Conservation (phyloP, 805 yeast species). For the Saturnispora diversa region DNA sequence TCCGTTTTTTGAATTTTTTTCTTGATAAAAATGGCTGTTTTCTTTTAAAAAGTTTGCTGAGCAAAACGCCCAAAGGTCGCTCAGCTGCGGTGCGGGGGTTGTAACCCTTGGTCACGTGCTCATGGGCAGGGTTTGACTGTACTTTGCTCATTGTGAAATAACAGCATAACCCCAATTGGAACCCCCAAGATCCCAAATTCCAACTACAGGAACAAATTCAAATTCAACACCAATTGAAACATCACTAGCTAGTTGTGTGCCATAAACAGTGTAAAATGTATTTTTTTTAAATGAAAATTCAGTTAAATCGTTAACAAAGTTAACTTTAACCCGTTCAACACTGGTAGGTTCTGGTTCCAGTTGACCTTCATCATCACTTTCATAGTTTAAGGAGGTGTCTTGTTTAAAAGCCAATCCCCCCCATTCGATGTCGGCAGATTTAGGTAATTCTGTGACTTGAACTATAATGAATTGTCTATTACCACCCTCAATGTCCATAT, state of each 20-base stretch:
- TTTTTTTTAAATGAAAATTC: conserved; percentile 26
- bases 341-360: conserved; percentile 21
- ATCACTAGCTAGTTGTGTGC: neutral
- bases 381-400: conserved; percentile 34
- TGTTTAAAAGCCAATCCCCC: conserved; percentile 50
- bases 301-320: conserved; percentile 37
- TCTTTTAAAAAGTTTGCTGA: neutral
- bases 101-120: conserved; percentile 9
- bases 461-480: conserved; percentile 39
- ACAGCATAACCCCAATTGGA: neutral
- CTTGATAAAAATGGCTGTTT: neutral
- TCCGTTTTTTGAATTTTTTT: neutral
- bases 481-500: conserved; percentile 21
- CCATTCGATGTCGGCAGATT: conserved; percentile 65
- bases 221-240: neutral
- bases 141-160: neutral
- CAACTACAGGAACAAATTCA: conserved; percentile 11
- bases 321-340: conserved; percentile 31
- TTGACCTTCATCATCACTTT: conserved; percentile 30
- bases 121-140: neutral
- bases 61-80: neutral
- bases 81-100: conserved; percentile 9
- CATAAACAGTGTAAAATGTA: conserved; percentile 22
- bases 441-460: conserved; percentile 52
- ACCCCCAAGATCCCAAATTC: conserved; percentile 3